phyloP scores from a whole-genome alignment of 768 basidiomycete genomes.

The Tricholoma terreum region DNA sequence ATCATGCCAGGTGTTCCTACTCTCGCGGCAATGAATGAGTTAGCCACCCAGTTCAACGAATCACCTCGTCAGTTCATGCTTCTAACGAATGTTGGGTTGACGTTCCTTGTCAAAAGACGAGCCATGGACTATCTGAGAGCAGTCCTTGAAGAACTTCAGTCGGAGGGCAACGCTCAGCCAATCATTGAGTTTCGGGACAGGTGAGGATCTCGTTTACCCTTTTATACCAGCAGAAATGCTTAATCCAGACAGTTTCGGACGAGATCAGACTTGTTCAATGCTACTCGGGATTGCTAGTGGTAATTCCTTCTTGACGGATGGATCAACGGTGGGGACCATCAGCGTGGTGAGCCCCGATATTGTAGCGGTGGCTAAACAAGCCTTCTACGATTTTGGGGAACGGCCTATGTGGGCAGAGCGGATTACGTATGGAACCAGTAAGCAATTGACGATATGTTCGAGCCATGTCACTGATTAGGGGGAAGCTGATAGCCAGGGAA shows the following conservation, averaged over 20 bases:
- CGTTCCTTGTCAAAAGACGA: conserved; percentile 75
- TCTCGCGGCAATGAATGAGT: conserved; percentile 69
- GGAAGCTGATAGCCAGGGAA: conserved; percentile 65
- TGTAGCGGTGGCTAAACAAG: conserved; percentile 72
- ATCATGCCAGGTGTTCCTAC: conserved; percentile 40
- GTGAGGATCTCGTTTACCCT: conserved; percentile 33
- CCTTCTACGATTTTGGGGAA: conserved; percentile 84
- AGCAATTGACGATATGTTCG: conserved; percentile 16
- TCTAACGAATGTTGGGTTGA: conserved; percentile 82
- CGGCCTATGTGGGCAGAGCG: conserved; percentile 80
- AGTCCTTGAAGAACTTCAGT: conserved; percentile 78
- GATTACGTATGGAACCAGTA: conserved; percentile 73
- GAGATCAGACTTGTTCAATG: conserved; percentile 92
- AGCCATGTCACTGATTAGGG: conserved; percentile 2
- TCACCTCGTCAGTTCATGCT: conserved; percentile 79
- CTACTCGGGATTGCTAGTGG: conserved; percentile 81
- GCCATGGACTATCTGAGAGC: conserved; percentile 83
- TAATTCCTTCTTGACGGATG: conserved; percentile 71
- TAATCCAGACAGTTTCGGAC: conserved; percentile 63
- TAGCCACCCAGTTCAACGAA: conserved; percentile 79
- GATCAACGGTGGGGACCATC: conserved; percentile 43
- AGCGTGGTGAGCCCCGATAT: conserved; percentile 58
- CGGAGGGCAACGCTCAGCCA: conserved; percentile 72
- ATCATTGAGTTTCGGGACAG: conserved; percentile 81
- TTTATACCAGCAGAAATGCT: conserved; percentile 4